Conservation (phyloP, 331 rosid genomes). For the Ulmus americana region DNA sequence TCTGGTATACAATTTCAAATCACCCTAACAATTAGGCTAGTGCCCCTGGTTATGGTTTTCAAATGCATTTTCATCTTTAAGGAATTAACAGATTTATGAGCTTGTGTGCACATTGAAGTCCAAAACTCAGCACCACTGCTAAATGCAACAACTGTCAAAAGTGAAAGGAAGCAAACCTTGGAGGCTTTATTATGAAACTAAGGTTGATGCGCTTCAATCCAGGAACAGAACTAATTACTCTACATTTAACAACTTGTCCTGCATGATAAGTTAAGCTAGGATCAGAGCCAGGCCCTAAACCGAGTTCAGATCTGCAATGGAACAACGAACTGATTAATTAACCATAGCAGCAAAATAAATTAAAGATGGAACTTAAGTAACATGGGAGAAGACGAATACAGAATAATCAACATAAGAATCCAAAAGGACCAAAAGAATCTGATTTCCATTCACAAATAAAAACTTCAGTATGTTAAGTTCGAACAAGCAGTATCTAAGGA, state of each 20-base stretch:
- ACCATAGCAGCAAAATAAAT: background rate
- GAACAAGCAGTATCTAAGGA: background rate
- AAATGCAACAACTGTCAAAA: background rate
- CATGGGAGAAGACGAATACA: background rate
- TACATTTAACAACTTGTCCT: slow-evolving; percentile 94
- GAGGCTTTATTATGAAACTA: slow-evolving; percentile 71
- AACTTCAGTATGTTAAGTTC: background rate
- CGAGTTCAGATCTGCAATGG: slow-evolving; percentile 79
- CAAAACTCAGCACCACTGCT: background rate
- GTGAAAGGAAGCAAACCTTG: slow-evolving; percentile 48
- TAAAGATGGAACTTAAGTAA: background rate
- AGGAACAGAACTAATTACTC: slow-evolving; percentile 54
- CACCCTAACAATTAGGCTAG: background rate
- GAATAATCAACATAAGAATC: background rate
- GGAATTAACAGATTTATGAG: background rate
- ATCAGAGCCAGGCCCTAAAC: slow-evolving; percentile 72
- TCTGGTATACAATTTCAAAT: background rate
- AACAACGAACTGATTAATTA: slow-evolving; percentile 24
- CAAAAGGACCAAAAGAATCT: background rate
- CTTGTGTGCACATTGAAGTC: background rate
- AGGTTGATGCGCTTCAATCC: slow-evolving; percentile 77
- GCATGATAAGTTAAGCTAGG: slow-evolving; percentile 66
- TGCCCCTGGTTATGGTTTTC: background rate
- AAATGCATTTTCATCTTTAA: background rate
- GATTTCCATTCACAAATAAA: background rate